Evolutionary conservation across 1,284 basidiomycete genomes (phyloP), one percentile per base, ranked within the genome.

Genomic region (Papiliotrema fonsecae): DNA sequence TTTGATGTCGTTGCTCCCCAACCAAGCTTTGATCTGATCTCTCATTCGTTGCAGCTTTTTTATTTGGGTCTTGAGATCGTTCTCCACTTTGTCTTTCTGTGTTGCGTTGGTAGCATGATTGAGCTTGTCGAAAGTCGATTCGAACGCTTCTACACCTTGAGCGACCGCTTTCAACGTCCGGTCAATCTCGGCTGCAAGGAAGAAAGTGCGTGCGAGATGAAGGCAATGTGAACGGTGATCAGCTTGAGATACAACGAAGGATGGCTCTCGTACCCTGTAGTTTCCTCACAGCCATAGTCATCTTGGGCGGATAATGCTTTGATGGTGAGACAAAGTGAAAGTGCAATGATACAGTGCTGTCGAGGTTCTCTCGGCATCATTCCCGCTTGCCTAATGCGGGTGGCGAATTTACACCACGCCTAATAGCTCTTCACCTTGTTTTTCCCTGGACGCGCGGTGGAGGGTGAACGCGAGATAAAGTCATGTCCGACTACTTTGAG

Each of bases 1-100:
- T 79, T 98, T 98, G 77, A 99, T 97, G 77, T 99, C 96, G 75
- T 90, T 94, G 75, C 86, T 92, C 45, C 91, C 87, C 36, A 96
- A 83, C 96, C 96, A 99, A 11, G 90, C 91, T 81, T 98, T 98
- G 77, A 99, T 97, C 81, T 97, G 93, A 78, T 99, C 96, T 57
- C 96, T 82, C 67, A 97, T 77, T 54, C 96, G 83, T 75, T 99
- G 96, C 4, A 99, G 84, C 76, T 98, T 97, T 84, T 99, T 99
- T 68, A 97, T 97, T 77, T 97, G 92, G 1, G 90, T 92, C 80
- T 97, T 96, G 63, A 97, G 78, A 70, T 97, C 92, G 13, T 85
- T 82, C 73, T 96, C 92, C 47, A 89, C 83, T 76, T 96, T 96
- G 81, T 96, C 92, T 75, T 96, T 96, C 82, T 96, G 91, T 0